phyloP scores from a whole-genome alignment of 441 rosid genomes.

The Flueggea neowawraea region DNA sequence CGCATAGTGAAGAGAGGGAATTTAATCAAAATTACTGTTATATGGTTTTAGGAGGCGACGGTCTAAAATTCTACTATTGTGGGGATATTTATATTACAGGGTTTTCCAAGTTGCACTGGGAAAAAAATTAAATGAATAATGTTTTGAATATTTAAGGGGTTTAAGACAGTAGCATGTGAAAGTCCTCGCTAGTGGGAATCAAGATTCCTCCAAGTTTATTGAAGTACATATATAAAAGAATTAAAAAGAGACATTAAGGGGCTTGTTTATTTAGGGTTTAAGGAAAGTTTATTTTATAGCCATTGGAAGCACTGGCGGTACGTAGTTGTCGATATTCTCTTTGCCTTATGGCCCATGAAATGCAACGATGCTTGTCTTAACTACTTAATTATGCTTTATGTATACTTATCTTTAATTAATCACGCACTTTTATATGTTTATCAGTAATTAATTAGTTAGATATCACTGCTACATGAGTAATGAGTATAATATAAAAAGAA shows the following conservation, averaged over 20 bases:
- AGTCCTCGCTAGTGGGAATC: constrained; percentile 29
- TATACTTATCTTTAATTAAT: not conserved
- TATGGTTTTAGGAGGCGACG: not conserved
- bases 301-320: constrained; percentile 19
- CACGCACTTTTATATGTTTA: no score
- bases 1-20: not conserved
- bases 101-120: not conserved
- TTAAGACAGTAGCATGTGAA: constrained; percentile 35
- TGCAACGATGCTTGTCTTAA: not conserved
- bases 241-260: constrained; percentile 22
- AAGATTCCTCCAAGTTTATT: constrained; percentile 22
- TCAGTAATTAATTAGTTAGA: no score
- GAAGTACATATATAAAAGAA: constrained; percentile 11
- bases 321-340: constrained; percentile 36
- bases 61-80: constrained; percentile 3
- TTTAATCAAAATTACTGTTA: not conserved
- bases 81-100: constrained; percentile 15
- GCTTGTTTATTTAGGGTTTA: constrained; percentile 25
- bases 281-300: constrained; percentile 13
- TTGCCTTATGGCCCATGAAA: constrained; percentile 17
- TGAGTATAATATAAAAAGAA: no score
- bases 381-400: not conserved
- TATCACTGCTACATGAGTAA: no score
- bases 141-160: constrained; percentile 7
- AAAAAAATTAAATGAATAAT: not conserved